Percentiles rank a stretch among this genome's conserved stretches.
Conservation (phyloP, 73 alveolate genomes). For the Tetrahymena malaccensis region DNA sequence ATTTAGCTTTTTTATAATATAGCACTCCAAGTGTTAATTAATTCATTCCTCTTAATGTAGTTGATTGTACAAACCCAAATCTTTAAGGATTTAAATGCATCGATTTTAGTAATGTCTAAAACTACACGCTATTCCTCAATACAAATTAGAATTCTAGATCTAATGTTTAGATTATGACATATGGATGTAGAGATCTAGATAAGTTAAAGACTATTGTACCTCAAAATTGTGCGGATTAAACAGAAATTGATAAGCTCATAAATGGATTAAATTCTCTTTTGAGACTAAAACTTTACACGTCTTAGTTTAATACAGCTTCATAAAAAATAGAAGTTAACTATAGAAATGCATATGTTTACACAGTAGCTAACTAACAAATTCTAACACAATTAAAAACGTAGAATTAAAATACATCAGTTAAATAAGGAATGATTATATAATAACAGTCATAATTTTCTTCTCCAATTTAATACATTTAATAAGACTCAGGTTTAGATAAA, state of each 20-base stretch:
- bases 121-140: not conserved
- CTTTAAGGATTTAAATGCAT: not conserved
- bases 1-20: not conserved
- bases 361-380: not conserved
- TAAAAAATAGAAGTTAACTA: not conserved
- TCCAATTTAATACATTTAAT: not conserved
- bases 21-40: not conserved
- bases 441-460: not conserved
- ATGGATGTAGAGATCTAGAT: not conserved
- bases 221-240: not conserved
- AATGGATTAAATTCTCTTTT: not conserved
- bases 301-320: not conserved
- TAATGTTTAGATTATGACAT: not conserved
- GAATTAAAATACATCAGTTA: not conserved
- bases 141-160: not conserved
- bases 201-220: not conserved
- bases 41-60: not conserved
- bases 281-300: not conserved
- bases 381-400: not conserved
- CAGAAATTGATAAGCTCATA: not conserved
- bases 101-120: not conserved
- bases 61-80: not conserved
- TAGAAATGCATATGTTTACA: not conserved
- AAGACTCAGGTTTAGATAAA: not conserved
- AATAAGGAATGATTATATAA: not conserved